Base-by-base conservation (phyloP, 495 filamentous ascomycete genomes). In the Penicillium manginii region DNA sequence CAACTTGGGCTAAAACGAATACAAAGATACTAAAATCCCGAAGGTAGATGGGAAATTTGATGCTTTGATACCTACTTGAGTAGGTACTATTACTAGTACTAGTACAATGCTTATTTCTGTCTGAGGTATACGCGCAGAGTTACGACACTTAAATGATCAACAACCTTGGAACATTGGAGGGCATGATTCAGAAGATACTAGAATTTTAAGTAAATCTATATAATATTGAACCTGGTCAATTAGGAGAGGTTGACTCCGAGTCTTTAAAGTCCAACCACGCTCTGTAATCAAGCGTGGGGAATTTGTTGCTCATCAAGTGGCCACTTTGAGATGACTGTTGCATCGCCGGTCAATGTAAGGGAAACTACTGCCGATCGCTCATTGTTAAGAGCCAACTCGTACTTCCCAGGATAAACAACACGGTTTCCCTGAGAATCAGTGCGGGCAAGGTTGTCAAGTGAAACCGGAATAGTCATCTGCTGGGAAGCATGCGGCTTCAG, bases 371-470 rank as follows among this genome's bases (percentile, higher is more conserved):
- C 69, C 0, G 60, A 67, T 4, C 72, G 58, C 52, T 76, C 72
- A 46, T 70, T 72, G 40, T 91, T 87, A 50, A 91, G 58, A 26
- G 79, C 67, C 57, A 91, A 23, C 18, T 74, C 78, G 65, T 91
- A 90, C 0, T 69, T 75, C 2, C 88, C 88, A 1, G 88, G 88
- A 63, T 88, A 90, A 35, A 91, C 54, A 19, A 88, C 72, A 21
- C 75, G 77, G 63, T 88, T 83, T 1, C 88, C 88, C 4, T 58
- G 62, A 31, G 77, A 78, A 60, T 90, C 83, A 0, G 80, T 77
- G 4, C 88, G 73, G 2, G 85, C 83, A 18, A 91, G 60, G 39
- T 75, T 79, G 15, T 83, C 87, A 26, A 90, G 63, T 15, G 78
- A 85, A 50, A 88, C 63, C 2, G 75, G 72, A 45, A 91, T 61